Conservation (phyloP, 2,329 filamentous ascomycete species). For the Phialemoniopsis sp. region DNA sequence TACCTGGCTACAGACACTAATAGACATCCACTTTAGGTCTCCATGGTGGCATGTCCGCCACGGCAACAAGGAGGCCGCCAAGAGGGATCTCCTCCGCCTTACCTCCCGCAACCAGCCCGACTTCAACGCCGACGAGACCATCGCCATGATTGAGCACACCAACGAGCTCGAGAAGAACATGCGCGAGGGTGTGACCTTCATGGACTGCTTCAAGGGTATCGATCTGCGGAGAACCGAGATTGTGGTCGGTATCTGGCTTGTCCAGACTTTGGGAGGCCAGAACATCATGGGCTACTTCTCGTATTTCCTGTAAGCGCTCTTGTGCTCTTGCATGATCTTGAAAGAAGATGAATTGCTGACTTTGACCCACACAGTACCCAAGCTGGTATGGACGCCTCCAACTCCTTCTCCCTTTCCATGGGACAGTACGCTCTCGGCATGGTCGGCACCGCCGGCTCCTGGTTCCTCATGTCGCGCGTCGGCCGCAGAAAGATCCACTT, state of each 20-base stretch:
- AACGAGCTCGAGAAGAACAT: slow-evolving; percentile 39
- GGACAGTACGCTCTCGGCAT: slow-evolving; percentile 46
- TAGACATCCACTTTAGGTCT: slow-evolving; percentile 12
- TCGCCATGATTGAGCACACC: slow-evolving; percentile 21
- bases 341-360: not conserved
- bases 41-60: slow-evolving; percentile 43
- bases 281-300: slow-evolving; percentile 45
- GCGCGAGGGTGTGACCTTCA: slow-evolving; percentile 37
- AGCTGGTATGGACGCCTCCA: slow-evolving; percentile 33
- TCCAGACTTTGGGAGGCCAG: slow-evolving; percentile 42
- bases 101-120: slow-evolving; percentile 14
- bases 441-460: slow-evolving; percentile 45
- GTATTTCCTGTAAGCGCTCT: slow-evolving; percentile 31
- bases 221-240: slow-evolving; percentile 51
- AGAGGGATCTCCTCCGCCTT: slow-evolving; percentile 24
- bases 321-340: no score
- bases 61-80: slow-evolving; percentile 25
- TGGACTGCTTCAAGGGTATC: slow-evolving; percentile 46
- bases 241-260: slow-evolving; percentile 42
- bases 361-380: slow-evolving; percentile 15
- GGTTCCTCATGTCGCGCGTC: slow-evolving; percentile 42
- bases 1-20: not conserved
- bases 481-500: slow-evolving; percentile 48
- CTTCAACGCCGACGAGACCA: slow-evolving; percentile 12
- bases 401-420: slow-evolving; percentile 37